Evolutionary conservation across 805 yeast genomes (phyloP).

Genomic region (Groenewaldozyma salmanticensis): DNA sequence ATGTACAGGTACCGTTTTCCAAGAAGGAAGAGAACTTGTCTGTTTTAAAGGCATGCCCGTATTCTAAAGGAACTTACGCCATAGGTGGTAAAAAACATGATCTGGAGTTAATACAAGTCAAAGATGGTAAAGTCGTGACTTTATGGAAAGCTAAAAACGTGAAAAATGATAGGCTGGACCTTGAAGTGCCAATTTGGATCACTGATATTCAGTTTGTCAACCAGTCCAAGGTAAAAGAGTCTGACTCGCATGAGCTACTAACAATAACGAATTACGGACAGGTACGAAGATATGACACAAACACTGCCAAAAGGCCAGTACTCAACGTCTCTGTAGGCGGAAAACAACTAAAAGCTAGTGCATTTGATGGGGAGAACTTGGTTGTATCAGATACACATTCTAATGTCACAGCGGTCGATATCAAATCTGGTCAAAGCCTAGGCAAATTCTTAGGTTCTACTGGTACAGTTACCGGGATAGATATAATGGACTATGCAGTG

Average conservation of each 20-base stretch:
- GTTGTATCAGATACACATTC: slow-evolving; percentile 67
- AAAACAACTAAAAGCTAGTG: slow-evolving; percentile 11
- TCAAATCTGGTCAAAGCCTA: slow-evolving; percentile 13
- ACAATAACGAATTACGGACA: slow-evolving; percentile 71
- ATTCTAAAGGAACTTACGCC: slow-evolving; percentile 40
- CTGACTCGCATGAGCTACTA: slow-evolving; percentile 27
- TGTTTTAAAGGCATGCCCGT: slow-evolving; percentile 5
- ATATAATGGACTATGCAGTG: slow-evolving; percentile 30
- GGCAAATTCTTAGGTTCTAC: slow-evolving; percentile 74
- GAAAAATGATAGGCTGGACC: slow-evolving; percentile 64
- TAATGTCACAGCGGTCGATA: slow-evolving; percentile 48
- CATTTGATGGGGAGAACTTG: slow-evolving; percentile 32
- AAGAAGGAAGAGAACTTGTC: slow-evolving; percentile 8
- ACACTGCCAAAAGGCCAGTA: slow-evolving; percentile 59
- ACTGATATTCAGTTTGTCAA: slow-evolving; percentile 42
- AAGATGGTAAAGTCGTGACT: slow-evolving; percentile 19
- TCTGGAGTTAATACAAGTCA: slow-evolving; percentile 35
- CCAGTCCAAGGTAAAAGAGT: slow-evolving; percentile 26
- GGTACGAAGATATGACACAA: slow-evolving; percentile 61
- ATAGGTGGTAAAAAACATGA: slow-evolving; percentile 84
- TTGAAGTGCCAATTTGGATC: slow-evolving; percentile 78
- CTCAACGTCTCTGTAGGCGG: slow-evolving; percentile 34
- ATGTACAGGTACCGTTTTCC: not conserved
- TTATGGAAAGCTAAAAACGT: slow-evolving; percentile 74
- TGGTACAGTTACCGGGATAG: slow-evolving; percentile 51